A percentile compares a stretch with the other conserved stretches of the same genome.
phyloP scores from a whole-genome alignment of 768 basidiomycete species.

The Candolleomyces efflorescens region DNA sequence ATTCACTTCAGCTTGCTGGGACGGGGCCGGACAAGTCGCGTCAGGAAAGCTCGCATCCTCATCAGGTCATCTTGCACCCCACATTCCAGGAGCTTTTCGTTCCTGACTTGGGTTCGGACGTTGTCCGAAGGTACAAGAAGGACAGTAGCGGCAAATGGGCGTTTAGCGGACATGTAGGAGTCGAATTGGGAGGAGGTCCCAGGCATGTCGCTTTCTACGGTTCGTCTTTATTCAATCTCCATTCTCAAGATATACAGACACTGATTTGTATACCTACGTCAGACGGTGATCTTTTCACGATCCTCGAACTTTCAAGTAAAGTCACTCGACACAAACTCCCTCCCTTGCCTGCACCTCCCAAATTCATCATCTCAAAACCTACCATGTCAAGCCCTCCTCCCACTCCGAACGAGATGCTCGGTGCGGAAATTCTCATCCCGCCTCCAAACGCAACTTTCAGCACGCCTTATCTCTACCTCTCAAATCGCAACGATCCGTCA shows the following conservation, averaged over 20 bases:
- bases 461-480: conserved; percentile 60
- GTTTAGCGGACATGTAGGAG: conserved; percentile 42
- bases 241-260: not conserved
- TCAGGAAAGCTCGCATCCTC: conserved; percentile 73
- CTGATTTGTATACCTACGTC: not conserved
- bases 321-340: conserved; percentile 54
- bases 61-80: conserved; percentile 57
- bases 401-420: conserved; percentile 48
- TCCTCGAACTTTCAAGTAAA: conserved; percentile 62
- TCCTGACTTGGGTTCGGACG: conserved; percentile 74
- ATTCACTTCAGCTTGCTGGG: conserved; percentile 41
- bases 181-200: conserved; percentile 60
- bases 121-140: conserved; percentile 53
- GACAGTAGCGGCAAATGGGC: conserved; percentile 41
- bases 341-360: conserved; percentile 34
- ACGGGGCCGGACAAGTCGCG: conserved; percentile 62
- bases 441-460: conserved; percentile 47
- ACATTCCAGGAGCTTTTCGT: conserved; percentile 57
- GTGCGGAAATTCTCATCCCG: conserved; percentile 67
- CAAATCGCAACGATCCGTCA: conserved; percentile 72
- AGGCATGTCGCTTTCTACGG: conserved; percentile 65
- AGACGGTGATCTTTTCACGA: conserved; percentile 64
- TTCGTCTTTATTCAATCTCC: conserved; percentile 24
- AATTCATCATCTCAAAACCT: conserved; percentile 38
- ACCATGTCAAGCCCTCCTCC: conserved; percentile 47